Conservation (phyloP, 2,329 filamentous ascomycete species). For the Pseudogymnoascus verrucosus region DNA sequence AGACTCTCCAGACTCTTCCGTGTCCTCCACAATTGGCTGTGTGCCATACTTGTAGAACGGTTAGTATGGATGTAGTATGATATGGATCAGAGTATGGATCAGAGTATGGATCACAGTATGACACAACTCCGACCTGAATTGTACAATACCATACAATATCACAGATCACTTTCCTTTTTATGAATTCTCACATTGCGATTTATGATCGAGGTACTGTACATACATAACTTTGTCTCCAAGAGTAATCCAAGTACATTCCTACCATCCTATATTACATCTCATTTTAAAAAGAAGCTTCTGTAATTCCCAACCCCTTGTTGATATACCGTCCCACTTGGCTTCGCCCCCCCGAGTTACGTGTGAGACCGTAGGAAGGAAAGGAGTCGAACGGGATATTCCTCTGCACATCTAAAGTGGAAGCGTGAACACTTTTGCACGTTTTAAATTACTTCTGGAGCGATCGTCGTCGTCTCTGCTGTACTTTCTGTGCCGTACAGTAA, state of each 20-base stretch:
- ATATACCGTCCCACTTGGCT: constrained; percentile 1
- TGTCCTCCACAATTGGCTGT: neutral
- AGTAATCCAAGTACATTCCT: neutral
- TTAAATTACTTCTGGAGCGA: constrained; percentile 4
- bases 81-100: neutral
- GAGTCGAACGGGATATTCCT: neutral
- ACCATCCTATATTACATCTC: neutral
- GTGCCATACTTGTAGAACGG: neutral
- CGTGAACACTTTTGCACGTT: constrained; percentile 1
- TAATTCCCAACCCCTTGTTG: neutral
- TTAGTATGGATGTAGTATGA: neutral
- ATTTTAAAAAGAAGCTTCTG: constrained; percentile 7
- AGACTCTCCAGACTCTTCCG: neutral
- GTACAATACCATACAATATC: neutral
- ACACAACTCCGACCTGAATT: neutral
- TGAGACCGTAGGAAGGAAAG: neutral
- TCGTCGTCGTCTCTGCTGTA: constrained; percentile 1
- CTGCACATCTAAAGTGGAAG: neutral
- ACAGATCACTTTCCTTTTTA: neutral
- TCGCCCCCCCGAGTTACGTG: neutral
- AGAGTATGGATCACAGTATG: neutral
- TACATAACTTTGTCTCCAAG: neutral
- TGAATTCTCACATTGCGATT: neutral
- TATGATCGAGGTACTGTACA: neutral
- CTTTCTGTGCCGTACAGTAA: neutral